Percentiles rank a stretch among this genome's conserved stretches.
Evolutionary conservation across 768 basidiomycete species (phyloP).

Genomic region (Auricularia sp.): DNA sequence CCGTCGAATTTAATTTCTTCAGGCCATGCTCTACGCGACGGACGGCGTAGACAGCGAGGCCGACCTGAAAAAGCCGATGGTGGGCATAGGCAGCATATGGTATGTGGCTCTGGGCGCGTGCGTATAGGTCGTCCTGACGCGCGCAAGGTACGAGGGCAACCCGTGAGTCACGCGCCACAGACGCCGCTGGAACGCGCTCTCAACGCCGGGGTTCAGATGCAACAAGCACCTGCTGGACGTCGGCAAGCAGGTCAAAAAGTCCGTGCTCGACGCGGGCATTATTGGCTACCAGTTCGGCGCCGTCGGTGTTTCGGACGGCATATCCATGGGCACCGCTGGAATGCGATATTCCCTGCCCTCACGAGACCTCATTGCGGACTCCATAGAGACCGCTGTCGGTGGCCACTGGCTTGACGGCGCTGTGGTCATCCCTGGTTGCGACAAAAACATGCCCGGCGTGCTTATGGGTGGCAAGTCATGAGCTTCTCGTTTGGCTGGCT

Average conservation of each 20-base stretch:
- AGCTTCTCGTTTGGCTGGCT: background rate
- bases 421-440: slow-evolving; percentile 95
- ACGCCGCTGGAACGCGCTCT: background rate
- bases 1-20: slow-evolving; percentile 7
- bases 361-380: slow-evolving; percentile 94
- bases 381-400: slow-evolving; percentile 90
- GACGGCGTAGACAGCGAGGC: slow-evolving; percentile 72
- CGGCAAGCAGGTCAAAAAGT: slow-evolving; percentile 79
- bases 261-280: slow-evolving; percentile 53
- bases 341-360: slow-evolving; percentile 97
- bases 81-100: slow-evolving; percentile 96
- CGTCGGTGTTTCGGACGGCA: slow-evolving; percentile 95
- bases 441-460: slow-evolving; percentile 99
- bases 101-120: slow-evolving; percentile 30
- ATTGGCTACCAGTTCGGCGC: slow-evolving; percentile 98
- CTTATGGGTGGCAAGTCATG: slow-evolving; percentile 78
- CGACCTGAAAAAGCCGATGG: slow-evolving; percentile 94
- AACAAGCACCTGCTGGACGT: slow-evolving; percentile 87
- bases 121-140: slow-evolving; percentile 5
- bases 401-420: slow-evolving; percentile 98
- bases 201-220: slow-evolving; percentile 46
- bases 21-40: slow-evolving; percentile 99
- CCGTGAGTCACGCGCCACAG: slow-evolving; percentile 53
- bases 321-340: slow-evolving; percentile 92
- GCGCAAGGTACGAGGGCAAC: slow-evolving; percentile 89